Base-by-base conservation (phyloP, 2,329 filamentous ascomycete genomes). In the Fusarium tuaranense region DNA sequence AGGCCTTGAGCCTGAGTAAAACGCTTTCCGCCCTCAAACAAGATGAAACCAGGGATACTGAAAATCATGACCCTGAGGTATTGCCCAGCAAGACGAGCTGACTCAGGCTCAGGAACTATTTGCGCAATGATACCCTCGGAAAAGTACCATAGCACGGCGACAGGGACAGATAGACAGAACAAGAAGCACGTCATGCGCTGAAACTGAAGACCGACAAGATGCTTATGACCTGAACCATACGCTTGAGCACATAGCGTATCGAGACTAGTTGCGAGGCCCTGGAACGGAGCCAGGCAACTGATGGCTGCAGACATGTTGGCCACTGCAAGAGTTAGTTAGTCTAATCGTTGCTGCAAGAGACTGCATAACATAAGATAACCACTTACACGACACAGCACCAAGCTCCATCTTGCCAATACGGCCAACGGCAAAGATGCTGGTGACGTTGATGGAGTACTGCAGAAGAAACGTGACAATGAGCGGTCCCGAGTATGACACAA, bases 221-320 rank as follows among this genome's bases (percentile, higher is more conserved):
- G 93, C 80, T 93, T 97, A 81, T 93, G 93, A 0, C 96, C 96
- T 1, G 94, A 97, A 3, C 97, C 96, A 80, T 97, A 98, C 1
- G 97, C 96, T 83, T 98, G 96, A 0, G 96, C 91, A 82, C 96
- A 98, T 3, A 98, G 90, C 0, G 96, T 98, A 83, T 98, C 96
- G 41, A 98, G 87, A 73, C 93, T 94, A 6, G 96, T 98, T 1
- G 95, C 93, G 16, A 98, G 88, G n/a, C 95, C 93, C 80, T 95
- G 93, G 80, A 94, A 93, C 18, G 94, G 91, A 0, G 92, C 93
- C 78, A 93, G 92, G 68, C 93, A 94, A 16, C 90, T 93, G 76
- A 97, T 95, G 73, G 91, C 94, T 32, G 92, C 92, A 2, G 93
- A 94, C 94, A 96, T 96, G 78, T 92, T 92, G 71, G 85, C 84